Base-by-base conservation (phyloP, 352 stramenopile genomes). In the Globisporangium barbulae region DNA sequence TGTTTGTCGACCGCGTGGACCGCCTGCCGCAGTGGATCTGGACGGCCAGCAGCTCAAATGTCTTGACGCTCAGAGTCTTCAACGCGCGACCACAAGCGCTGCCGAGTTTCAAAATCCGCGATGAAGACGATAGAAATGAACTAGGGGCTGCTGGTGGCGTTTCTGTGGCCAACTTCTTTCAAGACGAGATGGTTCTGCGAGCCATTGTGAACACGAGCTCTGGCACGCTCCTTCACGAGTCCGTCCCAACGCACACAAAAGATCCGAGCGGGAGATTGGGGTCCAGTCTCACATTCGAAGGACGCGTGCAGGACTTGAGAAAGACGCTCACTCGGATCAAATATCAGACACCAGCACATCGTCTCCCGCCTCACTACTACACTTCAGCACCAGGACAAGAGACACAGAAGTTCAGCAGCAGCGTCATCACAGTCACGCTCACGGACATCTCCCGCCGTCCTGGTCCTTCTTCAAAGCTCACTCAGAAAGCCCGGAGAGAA, bases 1-100 rank as follows among this genome's bases (percentile, higher is more conserved):
- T 89, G 25, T 76, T 76, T n/a, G 59, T 87, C 9, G 54, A 69
- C 17, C 59, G 68, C 7, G 60, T 72, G 12, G 64, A 76, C 33
- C 69, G 75, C 25, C 31, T 64, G 8, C 70, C 79, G 1, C 53
- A 58, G 10, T 41, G 83, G 25, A n/a, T n/a, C 12, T 74, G 72
- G 72, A 41, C 28, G 2, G 30, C 67, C 3, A 67, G 33, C 42
- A 42, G 37, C 12, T 62, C 63, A 5, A 66, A 71, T 42, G 19
- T 53, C 21, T 63, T 55, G 35, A 57, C 61, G 2, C 35, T 69
- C 19, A 37, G 19, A 4, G 35, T 71, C 19, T 15, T 50, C 28
- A 56, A 25, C 13, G 31, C 35, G 13, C 21, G 28, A 5, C 45
- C 45, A 17, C 30, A 50, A 5, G 12, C 25, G 5, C 33, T 71